phyloP scores from a whole-genome alignment of 305 asterid genomes.

The Lippia alba region DNA sequence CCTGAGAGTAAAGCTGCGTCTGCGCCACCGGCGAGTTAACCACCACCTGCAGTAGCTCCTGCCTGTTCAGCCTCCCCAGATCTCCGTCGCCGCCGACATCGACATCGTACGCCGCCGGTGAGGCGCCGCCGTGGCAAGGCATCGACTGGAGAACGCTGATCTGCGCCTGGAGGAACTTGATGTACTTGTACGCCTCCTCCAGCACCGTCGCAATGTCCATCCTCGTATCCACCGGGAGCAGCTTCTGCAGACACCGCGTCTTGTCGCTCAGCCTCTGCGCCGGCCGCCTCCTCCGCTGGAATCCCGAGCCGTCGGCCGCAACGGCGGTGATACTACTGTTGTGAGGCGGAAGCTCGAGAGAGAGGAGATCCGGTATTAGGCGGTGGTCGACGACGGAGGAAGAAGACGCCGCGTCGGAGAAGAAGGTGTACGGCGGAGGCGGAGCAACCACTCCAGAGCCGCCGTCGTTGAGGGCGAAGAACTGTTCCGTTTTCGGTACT shows the following conservation, averaged over 20 bases:
- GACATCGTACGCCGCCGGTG: neutral
- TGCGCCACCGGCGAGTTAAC: conserved; percentile 73
- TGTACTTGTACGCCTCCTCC: conserved; percentile 78
- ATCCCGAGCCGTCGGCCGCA: conserved; percentile 14
- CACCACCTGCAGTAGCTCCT: conserved; percentile 64
- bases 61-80: conserved; percentile 58
- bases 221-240: conserved; percentile 62
- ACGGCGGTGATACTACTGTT: neutral
- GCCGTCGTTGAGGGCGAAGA: conserved; percentile 24
- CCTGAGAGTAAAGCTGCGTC: conserved; percentile 54
- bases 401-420: conserved; percentile 33
- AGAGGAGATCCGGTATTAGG: conserved; percentile 37
- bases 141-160: conserved; percentile 60
- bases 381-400: conserved; percentile 24
- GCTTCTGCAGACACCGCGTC: conserved; percentile 53
- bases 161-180: conserved; percentile 80
- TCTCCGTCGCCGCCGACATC: conserved; percentile 37
- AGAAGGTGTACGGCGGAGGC: conserved; percentile 44
- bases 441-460: conserved; percentile 29
- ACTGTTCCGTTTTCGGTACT: conserved; percentile 39
- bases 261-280: conserved; percentile 59
- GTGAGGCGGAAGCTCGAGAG: conserved; percentile 38
- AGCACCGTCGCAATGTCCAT: conserved; percentile 76
- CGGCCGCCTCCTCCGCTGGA: conserved; percentile 27
- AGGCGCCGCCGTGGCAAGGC: conserved; percentile 44